phyloP scores from a whole-genome alignment of 805 yeast genomes.

The Cyberlindnera suaveolens region DNA sequence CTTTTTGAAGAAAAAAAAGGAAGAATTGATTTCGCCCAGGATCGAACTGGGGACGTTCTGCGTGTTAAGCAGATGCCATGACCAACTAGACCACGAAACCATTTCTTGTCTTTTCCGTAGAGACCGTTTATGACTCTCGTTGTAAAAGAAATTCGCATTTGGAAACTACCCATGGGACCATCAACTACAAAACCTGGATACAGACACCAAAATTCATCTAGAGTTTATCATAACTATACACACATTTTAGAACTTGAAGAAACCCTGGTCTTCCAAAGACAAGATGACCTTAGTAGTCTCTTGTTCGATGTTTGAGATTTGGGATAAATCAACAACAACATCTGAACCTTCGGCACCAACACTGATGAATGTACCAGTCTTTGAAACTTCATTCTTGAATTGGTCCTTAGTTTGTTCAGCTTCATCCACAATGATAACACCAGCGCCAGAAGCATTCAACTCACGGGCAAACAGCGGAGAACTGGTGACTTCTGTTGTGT shows the following conservation, averaged over 20 bases:
- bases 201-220: neutral
- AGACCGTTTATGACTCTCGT: no score
- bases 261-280: conserved; percentile 77
- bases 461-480: conserved; percentile 64
- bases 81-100: conserved; percentile 99
- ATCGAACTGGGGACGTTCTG: conserved; percentile 99
- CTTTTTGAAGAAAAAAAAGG: neutral
- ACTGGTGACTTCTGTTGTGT: conserved; percentile 31
- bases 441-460: conserved; percentile 84
- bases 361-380: conserved; percentile 40
- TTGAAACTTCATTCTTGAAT: conserved; percentile 31
- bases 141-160: no score
- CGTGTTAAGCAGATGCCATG: conserved; percentile 99
- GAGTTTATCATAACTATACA: neutral
- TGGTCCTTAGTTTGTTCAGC: conserved; percentile 4
- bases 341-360: conserved; percentile 47
- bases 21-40: conserved; percentile 93
- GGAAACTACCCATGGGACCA: no score
- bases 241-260: conserved; percentile 43
- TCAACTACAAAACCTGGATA: no score
- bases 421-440: conserved; percentile 60
- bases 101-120: conserved; percentile 8
- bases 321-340: conserved; percentile 47
- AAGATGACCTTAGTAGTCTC: conserved; percentile 54
- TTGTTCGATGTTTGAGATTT: conserved; percentile 62